These are phyloP conservation scores for Discostella stelligera DNA, from an alignment of 352 stramenopile species.

Conservation along the genomic window DNA sequence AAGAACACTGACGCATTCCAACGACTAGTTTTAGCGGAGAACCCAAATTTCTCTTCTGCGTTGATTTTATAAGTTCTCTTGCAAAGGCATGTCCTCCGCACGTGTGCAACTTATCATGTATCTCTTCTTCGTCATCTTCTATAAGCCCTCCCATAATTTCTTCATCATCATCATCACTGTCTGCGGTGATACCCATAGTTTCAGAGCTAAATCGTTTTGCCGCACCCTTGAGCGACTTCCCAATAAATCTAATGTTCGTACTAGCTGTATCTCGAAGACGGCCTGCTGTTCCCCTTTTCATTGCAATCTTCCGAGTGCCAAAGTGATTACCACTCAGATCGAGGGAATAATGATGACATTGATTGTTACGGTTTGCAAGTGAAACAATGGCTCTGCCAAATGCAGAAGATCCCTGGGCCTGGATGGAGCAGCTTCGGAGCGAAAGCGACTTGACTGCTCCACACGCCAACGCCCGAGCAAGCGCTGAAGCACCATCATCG, in stretches of 20 bases:
- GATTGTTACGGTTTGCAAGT: constrained; percentile 24
- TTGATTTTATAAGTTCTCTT: constrained; percentile 33
- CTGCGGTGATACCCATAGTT: constrained; percentile 43
- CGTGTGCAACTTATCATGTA: constrained; percentile 28
- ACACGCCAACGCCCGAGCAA: constrained; percentile 54
- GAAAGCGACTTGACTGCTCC: constrained; percentile 55
- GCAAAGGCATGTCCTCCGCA: constrained; percentile 50
- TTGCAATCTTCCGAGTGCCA: constrained; percentile 61
- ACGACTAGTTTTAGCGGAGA: constrained; percentile 36
- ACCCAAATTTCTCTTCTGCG: constrained; percentile 11
- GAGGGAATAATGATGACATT: constrained; percentile 29
- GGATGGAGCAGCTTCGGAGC: constrained; percentile 72
- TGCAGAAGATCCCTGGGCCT: constrained; percentile 54
- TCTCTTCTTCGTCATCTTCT: constrained; percentile 47
- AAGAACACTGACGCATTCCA: constrained; percentile 64
- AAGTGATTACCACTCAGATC: constrained; percentile 81
- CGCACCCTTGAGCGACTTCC: constrained; percentile 62
- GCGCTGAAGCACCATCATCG: constrained; percentile 56
- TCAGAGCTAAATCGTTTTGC: constrained; percentile 49
- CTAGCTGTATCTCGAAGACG: constrained; percentile 71
- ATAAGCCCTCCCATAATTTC: constrained; percentile 55
- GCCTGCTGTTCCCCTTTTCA: constrained; percentile 56
- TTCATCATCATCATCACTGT: constrained; percentile 81
- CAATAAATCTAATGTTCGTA: constrained; percentile 75
- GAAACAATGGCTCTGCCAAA: constrained; percentile 60